phyloP scores from a whole-genome alignment of 768 basidiomycete genomes.

The Coprinopsis sp. region DNA sequence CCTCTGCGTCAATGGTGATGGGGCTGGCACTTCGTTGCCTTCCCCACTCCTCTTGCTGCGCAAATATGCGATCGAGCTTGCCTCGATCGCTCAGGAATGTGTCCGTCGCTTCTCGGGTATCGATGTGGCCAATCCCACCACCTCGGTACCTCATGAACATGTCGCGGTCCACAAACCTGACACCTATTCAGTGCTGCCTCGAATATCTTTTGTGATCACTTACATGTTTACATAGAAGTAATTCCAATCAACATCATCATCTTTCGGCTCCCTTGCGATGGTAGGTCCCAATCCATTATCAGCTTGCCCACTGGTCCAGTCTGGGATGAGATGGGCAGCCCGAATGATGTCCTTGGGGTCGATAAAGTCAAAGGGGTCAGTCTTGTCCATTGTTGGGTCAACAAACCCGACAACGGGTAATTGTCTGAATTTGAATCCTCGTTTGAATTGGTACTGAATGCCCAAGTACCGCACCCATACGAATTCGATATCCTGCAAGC shows the following conservation, averaged over 20 bases:
- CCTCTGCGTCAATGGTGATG: background rate
- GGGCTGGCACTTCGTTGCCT: too few relatives aligned
- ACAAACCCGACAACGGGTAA: background rate
- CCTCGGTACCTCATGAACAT: conserved; percentile 28
- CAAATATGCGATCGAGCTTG: background rate
- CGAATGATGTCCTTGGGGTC: background rate
- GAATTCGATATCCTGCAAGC: background rate
- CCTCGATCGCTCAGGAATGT: conserved; percentile 5
- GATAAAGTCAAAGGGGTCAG: background rate
- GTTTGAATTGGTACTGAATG: background rate
- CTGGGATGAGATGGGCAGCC: conserved; percentile 28
- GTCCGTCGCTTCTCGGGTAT: conserved; percentile 4
- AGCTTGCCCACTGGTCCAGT: conserved; percentile 21
- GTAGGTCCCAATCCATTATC: conserved; percentile 10
- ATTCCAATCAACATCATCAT: conserved; percentile 26
- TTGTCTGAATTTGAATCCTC: background rate
- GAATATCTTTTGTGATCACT: too few relatives aligned
- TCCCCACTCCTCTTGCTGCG: too few relatives aligned
- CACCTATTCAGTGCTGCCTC: too few relatives aligned
- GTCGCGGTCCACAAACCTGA: conserved; percentile 29
- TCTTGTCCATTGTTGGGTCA: background rate
- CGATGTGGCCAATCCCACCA: conserved; percentile 24
- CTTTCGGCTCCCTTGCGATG: conserved; percentile 6
- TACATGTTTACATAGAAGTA: conserved; percentile 34
- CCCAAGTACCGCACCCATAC: background rate